Percentiles rank a stretch among this genome's conserved stretches.
These are phyloP conservation scores for Hemerocallis citrina DNA, from an alignment of 106 monocot genomes.

Conservation along the genomic window DNA sequence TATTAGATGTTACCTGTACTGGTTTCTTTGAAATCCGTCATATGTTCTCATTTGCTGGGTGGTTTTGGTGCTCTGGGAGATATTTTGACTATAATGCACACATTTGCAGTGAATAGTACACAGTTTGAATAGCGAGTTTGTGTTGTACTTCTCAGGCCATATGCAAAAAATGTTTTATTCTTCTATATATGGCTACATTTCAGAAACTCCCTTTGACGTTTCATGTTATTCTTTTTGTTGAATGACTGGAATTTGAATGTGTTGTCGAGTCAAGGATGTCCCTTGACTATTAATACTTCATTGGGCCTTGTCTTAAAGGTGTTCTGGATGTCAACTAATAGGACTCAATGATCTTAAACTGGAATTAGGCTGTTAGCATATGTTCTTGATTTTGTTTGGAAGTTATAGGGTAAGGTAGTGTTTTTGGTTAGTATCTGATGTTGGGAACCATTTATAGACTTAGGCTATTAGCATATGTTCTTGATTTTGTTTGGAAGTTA, in stretches of 20 bases:
- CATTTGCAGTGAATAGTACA: neutral
- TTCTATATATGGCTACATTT: neutral
- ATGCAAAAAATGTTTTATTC: neutral
- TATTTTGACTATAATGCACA: neutral
- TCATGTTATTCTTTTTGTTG: neutral
- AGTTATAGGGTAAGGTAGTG: neutral
- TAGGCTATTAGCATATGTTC: no score
- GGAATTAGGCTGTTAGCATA: no score
- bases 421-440: neutral
- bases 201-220: neutral
- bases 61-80: neutral
- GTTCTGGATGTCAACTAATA: neutral
- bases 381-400: neutral
- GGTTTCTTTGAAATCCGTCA: neutral
- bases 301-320: neutral
- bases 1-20: no score
- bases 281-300: neutral
- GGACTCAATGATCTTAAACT: neutral
- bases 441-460: neutral
- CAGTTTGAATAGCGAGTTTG: neutral
- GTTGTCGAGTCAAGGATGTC: neutral
- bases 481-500: no score
- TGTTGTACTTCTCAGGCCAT: neutral
- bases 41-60: neutral
- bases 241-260: neutral